phyloP scores from a whole-genome alignment of 2,329 filamentous ascomycete species.

The Fusarium sororula region DNA sequence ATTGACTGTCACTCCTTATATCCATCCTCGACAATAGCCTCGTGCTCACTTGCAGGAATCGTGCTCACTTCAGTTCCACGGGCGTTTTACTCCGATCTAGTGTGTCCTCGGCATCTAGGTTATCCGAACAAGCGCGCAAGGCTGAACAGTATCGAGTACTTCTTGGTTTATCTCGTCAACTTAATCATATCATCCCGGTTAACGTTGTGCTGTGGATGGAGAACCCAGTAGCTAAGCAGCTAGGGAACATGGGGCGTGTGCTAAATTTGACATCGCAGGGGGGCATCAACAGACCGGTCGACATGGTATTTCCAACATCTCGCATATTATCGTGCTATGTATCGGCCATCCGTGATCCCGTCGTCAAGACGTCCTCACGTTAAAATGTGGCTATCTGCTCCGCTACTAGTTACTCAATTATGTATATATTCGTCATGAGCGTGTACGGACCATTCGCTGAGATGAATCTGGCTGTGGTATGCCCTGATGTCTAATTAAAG shows the following conservation, averaged over 20 bases:
- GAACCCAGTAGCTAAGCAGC: conserved; percentile 13
- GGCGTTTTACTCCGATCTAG: conserved; percentile 24
- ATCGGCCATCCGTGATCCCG: conserved; percentile 10
- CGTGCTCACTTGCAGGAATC: background rate
- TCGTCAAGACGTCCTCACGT: background rate
- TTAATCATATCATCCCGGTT: conserved; percentile 28
- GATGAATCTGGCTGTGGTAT: background rate
- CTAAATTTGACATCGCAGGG: conserved; percentile 42
- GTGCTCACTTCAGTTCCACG: background rate
- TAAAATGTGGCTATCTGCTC: background rate
- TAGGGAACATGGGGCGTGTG: conserved; percentile 17
- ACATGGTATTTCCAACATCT: conserved; percentile 26
- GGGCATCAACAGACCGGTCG: conserved; percentile 26
- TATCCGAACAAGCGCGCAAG: conserved; percentile 3
- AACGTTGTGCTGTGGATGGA: conserved; percentile 24
- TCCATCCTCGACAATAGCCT: conserved; percentile 3
- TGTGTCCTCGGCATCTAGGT: background rate
- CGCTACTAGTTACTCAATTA: background rate
- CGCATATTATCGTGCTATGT: conserved; percentile 1
- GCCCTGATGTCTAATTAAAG: conserved; percentile 15
- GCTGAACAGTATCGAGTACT: conserved; percentile 17
- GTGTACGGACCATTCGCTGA: background rate
- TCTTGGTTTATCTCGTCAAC: conserved; percentile 2
- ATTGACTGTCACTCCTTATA: background rate
- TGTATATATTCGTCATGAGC: background rate